phyloP scores from a whole-genome alignment of 2,329 filamentous ascomycete species.

The Aspergillus cejpii region DNA sequence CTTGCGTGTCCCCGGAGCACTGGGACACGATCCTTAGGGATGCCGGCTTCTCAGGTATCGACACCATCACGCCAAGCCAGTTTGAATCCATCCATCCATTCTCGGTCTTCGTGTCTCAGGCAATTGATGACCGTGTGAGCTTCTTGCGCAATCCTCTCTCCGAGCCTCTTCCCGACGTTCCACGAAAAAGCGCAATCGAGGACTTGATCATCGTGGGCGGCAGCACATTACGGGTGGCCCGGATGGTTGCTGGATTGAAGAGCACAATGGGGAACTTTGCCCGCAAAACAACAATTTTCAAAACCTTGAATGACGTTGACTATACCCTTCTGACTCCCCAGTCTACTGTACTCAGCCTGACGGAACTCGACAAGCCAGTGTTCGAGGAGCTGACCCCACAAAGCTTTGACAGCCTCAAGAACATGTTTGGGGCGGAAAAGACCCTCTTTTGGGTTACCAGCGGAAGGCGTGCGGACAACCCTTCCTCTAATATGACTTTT shows the following conservation, averaged over 20 bases:
- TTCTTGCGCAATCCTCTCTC: slow-evolving; percentile 13
- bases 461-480: background rate
- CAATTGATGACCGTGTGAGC: slow-evolving; percentile 17
- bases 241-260: background rate
- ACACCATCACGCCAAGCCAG: background rate
- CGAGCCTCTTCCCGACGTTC: background rate
- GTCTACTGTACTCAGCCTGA: slow-evolving; percentile 1
- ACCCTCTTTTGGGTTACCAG: slow-evolving; percentile 4
- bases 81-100: background rate
- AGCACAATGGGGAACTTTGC: background rate
- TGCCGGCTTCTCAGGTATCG: background rate
- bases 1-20: slow-evolving; percentile 16
- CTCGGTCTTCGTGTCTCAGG: slow-evolving; percentile 21
- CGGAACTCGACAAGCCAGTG: slow-evolving; percentile 1
- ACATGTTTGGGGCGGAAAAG: background rate
- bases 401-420: background rate
- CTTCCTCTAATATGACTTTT: background rate
- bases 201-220: background rate
- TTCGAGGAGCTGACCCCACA: slow-evolving; percentile 2
- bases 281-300: too few relatives aligned
- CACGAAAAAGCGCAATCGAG: too few relatives aligned
- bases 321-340: too few relatives aligned
- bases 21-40: slow-evolving; percentile 22
- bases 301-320: too few relatives aligned
- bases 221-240: background rate